Conservation (phyloP, 495 filamentous ascomycete species). For the Podospora pseudocomata region DNA sequence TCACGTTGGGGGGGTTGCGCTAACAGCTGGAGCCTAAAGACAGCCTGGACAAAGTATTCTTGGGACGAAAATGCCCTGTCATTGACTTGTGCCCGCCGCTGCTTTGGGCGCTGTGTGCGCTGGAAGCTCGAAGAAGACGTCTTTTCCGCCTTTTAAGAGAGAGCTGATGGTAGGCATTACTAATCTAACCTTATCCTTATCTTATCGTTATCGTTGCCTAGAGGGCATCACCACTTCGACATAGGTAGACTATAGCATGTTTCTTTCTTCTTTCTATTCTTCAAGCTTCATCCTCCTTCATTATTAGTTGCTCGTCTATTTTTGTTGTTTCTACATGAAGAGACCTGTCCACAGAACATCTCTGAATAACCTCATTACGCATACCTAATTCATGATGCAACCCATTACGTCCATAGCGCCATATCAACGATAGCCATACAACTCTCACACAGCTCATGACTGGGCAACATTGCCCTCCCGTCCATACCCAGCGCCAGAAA, state of each 20-base stretch:
- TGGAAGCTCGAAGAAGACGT: neutral
- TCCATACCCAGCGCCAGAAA: neutral
- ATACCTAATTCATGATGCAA: neutral
- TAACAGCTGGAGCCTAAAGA: conserved; percentile 14
- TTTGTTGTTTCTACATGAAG: neutral
- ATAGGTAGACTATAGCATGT: neutral
- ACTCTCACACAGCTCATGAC: neutral
- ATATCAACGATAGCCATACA: neutral
- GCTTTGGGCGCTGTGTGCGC: neutral
- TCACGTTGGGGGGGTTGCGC: conserved; percentile 9
- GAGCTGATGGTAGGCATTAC: neutral
- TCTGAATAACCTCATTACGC: neutral
- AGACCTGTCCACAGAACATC: neutral
- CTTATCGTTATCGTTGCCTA: conserved; percentile 2
- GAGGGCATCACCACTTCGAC: neutral
- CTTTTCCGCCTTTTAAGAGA: neutral
- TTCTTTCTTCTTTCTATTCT: neutral
- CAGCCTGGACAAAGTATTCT: neutral
- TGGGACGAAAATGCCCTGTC: neutral
- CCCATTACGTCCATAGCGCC: neutral
- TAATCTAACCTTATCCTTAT: conserved; percentile 2
- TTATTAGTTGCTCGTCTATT: neutral
- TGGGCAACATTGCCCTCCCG: neutral
- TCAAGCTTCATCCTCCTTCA: neutral
- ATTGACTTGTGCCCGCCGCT: neutral